Evolutionary conservation across 495 filamentous ascomycete species (phyloP), one percentile per base, ranked within the genome.

Genomic region (Penicillium malachiteum): DNA sequence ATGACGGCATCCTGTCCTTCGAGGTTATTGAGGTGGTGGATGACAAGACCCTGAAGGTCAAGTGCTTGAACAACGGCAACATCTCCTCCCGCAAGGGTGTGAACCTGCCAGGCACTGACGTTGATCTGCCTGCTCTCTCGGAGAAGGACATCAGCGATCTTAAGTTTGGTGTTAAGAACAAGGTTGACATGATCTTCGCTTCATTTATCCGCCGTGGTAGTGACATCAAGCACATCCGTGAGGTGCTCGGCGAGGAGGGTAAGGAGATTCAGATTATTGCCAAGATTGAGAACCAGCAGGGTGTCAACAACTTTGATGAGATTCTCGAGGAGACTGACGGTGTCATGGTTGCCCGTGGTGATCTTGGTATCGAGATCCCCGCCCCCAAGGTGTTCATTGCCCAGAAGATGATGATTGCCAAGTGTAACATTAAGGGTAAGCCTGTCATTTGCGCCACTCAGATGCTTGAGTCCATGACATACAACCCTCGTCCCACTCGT

Each of bases 401-500:
- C 45, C 94, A 98, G 83, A 98, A 98, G 87, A 97, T 97, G 91
- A 92, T 98, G 88, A 97, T 97, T 76, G 91, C 93, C 72, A 97
- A 97, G 86, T 97, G 95, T 84, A 98, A 98, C 82, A 88, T 97
- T 68, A 93, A 92, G 64, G 94, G 95, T 71, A 98, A 98, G 83
- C 94, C 94, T 58, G 90, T 91, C 68, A 96, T 97, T 71, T 96
- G 92, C 72, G 90, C 90, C 48, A 91, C 89, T 32, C 87, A 92
- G 74, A 91, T 91, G 87, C 82, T 98, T 57, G 94, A 98, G 83
- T 96, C 91, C 62, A 98, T 98, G 94, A 97, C 96, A 74, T 94
- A 96, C 81, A 98, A 98, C 78, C 94, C 94, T 57, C 91, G 94
- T 52, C 94, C 94, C 35, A 98, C 94, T 46, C 89, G 94, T 74